Percentiles rank a stretch among this genome's conserved stretches.
phyloP scores from a whole-genome alignment of 331 rosid genomes.

The Stylosanthes scabra region DNA sequence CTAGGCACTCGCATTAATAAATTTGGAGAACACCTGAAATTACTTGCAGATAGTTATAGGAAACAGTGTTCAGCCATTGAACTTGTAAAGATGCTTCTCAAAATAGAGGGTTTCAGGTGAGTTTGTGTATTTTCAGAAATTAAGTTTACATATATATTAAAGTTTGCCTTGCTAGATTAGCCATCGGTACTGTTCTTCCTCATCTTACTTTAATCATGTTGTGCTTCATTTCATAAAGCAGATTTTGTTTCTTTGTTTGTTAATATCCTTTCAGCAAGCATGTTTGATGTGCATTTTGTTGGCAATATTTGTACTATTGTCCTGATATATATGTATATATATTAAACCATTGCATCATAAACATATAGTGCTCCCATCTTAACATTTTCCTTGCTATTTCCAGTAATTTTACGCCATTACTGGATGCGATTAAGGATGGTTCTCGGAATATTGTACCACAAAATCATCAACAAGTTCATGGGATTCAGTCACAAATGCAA shows the following conservation, averaged over 20 bases:
- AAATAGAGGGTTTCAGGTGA: slow-evolving; percentile 79
- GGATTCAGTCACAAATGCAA: slow-evolving; percentile 68
- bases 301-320: slow-evolving; percentile 7
- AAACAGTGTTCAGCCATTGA: slow-evolving; percentile 87
- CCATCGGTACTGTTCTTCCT: background rate
- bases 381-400: slow-evolving; percentile 39
- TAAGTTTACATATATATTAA: background rate
- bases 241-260: background rate
- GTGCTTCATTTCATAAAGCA: background rate
- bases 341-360: slow-evolving; percentile 23
- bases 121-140: slow-evolving; percentile 20
- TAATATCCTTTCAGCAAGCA: background rate
- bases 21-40: slow-evolving; percentile 73
- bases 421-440: slow-evolving; percentile 80
- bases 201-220: background rate
- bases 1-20: slow-evolving; percentile 67
- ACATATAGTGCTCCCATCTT: slow-evolving; percentile 18
- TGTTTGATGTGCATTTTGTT: background rate
- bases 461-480: slow-evolving; percentile 69
- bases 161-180: background rate
- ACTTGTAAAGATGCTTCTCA: slow-evolving; percentile 88
- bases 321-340: slow-evolving; percentile 24
- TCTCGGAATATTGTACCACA: slow-evolving; percentile 69
- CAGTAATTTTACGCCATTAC: slow-evolving; percentile 79
- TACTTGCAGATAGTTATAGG: slow-evolving; percentile 85